These are phyloP conservation scores for Biscogniauxia sp. DNA, from an alignment of 2,329 filamentous ascomycete genomes.

Conservation along the genomic window DNA sequence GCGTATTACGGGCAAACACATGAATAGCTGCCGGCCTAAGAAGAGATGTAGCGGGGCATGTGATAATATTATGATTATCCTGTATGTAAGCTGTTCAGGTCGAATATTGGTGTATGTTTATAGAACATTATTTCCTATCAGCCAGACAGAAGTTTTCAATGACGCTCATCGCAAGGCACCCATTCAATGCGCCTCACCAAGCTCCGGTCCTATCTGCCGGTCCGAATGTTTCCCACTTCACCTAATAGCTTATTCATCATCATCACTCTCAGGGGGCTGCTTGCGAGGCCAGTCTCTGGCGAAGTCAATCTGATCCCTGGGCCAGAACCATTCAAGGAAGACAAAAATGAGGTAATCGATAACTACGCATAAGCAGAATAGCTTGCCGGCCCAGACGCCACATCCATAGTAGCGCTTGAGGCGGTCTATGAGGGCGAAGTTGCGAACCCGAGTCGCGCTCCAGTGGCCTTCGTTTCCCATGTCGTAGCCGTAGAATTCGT, in stretches of 20 bases:
- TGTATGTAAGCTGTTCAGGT: too few species aligned
- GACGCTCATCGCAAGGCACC: too few species aligned
- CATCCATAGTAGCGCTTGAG: conserved; percentile 97
- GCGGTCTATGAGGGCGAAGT: conserved; percentile 90
- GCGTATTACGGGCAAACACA: too few species aligned
- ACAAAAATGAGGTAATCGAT: conserved; percentile 92
- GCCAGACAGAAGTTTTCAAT: too few species aligned
- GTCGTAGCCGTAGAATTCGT: conserved; percentile 84
- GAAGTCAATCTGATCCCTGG: conserved; percentile 81
- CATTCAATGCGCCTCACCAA: too few species aligned
- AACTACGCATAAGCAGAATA: conserved; percentile 92
- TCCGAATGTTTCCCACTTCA: too few species aligned
- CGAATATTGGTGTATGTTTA: too few species aligned
- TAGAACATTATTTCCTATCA: too few species aligned
- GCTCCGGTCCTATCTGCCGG: too few species aligned
- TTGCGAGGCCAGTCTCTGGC: conserved; percentile 92
- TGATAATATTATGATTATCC: too few species aligned
- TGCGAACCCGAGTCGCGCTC: conserved; percentile 70
- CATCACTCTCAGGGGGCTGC: conserved; percentile 24
- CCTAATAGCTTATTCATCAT: conserved; percentile 22
- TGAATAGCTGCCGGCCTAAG: too few species aligned
- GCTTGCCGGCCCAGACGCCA: conserved; percentile 95
- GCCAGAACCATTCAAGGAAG: conserved; percentile 83
- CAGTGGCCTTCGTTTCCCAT: conserved; percentile 59
- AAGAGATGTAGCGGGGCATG: too few species aligned